Percentiles rank a stretch among this genome's conserved stretches.
These are phyloP conservation scores for Exophiala oligosperma DNA, from an alignment of 2,329 filamentous ascomycete species.

Conservation along the genomic window DNA sequence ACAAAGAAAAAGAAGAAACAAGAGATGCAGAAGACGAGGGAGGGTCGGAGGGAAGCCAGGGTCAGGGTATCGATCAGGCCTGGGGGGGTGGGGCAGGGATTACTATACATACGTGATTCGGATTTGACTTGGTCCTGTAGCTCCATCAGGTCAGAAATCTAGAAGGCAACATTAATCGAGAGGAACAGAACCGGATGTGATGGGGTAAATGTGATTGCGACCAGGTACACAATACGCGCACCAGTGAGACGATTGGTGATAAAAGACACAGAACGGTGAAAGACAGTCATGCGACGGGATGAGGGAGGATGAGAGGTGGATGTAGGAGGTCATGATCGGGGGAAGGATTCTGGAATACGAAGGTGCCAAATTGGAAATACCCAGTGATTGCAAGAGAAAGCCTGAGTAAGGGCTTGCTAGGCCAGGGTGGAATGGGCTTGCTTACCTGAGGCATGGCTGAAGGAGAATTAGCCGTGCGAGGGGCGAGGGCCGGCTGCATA, in stretches of 20 bases:
- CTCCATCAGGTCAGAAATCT: conserved; percentile 24
- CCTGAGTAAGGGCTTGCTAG: conserved; percentile 18
- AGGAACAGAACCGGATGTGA: conserved; percentile 1
- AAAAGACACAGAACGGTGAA: background rate
- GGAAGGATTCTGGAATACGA: background rate
- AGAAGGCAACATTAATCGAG: conserved; percentile 5
- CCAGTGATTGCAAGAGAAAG: background rate
- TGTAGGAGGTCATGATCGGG: background rate
- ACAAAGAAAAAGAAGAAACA: conserved; percentile 4
- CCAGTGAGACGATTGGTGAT: background rate
- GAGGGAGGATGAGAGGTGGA: conserved; percentile 8
- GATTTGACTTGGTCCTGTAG: conserved; percentile 26
- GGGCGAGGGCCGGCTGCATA: conserved; percentile 25
- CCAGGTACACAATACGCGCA: conserved; percentile 14
- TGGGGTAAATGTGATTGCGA: conserved; percentile 9
- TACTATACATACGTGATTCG: conserved; percentile 27
- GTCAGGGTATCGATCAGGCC: conserved; percentile 7
- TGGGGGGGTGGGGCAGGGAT: conserved; percentile 22
- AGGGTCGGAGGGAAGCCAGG: background rate
- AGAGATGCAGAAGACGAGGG: conserved; percentile 6
- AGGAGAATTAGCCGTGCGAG: conserved; percentile 24
- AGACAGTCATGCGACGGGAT: conserved; percentile 14
- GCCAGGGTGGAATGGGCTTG: conserved; percentile 15
- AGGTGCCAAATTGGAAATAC: too few species aligned
- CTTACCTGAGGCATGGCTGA: conserved; percentile 28